phyloP scores from a whole-genome alignment of 768 basidiomycete genomes.

The Rubroboletus satanas region DNA sequence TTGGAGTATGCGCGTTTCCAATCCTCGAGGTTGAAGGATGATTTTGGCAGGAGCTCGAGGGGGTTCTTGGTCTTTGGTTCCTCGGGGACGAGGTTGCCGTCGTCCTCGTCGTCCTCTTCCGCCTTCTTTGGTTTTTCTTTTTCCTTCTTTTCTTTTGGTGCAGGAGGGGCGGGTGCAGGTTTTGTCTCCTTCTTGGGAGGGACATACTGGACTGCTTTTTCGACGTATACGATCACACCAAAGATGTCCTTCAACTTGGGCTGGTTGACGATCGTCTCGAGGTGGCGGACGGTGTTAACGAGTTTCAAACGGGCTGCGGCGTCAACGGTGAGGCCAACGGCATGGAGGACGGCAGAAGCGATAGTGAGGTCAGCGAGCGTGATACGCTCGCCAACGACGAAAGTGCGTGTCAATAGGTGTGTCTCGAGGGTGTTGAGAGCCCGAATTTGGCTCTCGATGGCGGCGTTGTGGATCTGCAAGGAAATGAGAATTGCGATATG shows the following conservation, averaged over 20 bases:
- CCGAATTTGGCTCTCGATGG: constrained; percentile 51
- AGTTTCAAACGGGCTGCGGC: constrained; percentile 58
- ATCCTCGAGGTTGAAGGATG: constrained; percentile 85
- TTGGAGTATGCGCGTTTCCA: constrained; percentile 99
- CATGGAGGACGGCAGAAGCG: constrained; percentile 55
- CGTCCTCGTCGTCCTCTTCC: constrained; percentile 68
- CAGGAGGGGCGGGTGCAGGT: constrained; percentile 38
- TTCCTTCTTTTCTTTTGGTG: constrained; percentile 56
- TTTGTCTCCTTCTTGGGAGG: constrained; percentile 72
- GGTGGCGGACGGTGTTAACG: constrained; percentile 77
- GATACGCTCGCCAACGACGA: constrained; percentile 91
- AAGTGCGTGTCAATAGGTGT: constrained; percentile 76
- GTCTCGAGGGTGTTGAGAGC: constrained; percentile 66
- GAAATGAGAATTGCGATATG: background rate
- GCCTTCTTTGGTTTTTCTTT: constrained; percentile 59
- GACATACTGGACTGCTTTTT: constrained; percentile 66
- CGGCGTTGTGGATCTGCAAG: constrained; percentile 52
- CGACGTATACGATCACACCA: constrained; percentile 54
- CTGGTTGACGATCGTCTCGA: constrained; percentile 87
- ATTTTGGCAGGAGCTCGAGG: constrained; percentile 86
- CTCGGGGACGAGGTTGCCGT: constrained; percentile 64
- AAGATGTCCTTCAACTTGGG: constrained; percentile 67
- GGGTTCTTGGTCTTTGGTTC: constrained; percentile 96
- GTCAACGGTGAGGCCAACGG: constrained; percentile 59
- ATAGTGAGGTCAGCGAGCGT: constrained; percentile 84